A percentile compares a stretch with the other conserved stretches of the same genome.
phyloP scores from a whole-genome alignment of 768 basidiomycete species.

The Pulveroboletus frians region DNA sequence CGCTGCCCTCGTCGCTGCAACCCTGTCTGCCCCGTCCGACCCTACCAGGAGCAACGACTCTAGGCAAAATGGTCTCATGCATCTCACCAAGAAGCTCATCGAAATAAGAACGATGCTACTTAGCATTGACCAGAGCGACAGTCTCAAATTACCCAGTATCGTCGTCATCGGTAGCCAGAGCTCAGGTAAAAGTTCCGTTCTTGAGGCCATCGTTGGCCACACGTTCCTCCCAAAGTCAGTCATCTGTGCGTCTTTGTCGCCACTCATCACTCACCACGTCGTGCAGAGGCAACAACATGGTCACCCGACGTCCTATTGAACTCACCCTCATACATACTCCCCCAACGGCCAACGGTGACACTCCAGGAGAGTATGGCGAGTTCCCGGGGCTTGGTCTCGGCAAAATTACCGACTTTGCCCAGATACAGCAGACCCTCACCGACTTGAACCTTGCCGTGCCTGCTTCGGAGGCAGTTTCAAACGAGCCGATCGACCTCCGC shows the following conservation, averaged over 20 bases:
- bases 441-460: slow-evolving; percentile 95
- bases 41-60: slow-evolving; percentile 32
- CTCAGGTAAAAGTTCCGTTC: slow-evolving; percentile 95
- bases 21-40: slow-evolving; percentile 72
- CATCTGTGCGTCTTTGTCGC: background rate
- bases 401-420: slow-evolving; percentile 85
- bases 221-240: slow-evolving; percentile 97
- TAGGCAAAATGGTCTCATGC: slow-evolving; percentile 81
- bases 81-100: slow-evolving; percentile 91
- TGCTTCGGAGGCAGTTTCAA: slow-evolving; percentile 83
- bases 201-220: slow-evolving; percentile 96
- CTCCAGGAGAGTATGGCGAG: slow-evolving; percentile 80
- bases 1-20: slow-evolving; percentile 72
- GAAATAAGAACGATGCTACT: slow-evolving; percentile 94
- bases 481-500: slow-evolving; percentile 92
- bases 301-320: slow-evolving; percentile 96
- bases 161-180: slow-evolving; percentile 99
- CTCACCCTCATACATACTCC: slow-evolving; percentile 95
- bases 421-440: slow-evolving; percentile 87
- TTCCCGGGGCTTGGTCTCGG: slow-evolving; percentile 89
- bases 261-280: background rate
- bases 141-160: slow-evolving; percentile 92
- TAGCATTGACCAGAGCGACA: slow-evolving; percentile 92
- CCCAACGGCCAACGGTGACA: slow-evolving; percentile 41
- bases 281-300: slow-evolving; percentile 95